Evolutionary conservation across 306 rosid genomes (phyloP), one percentile per base, ranked within the genome.

Genomic region (Benincasa hispida): DNA sequence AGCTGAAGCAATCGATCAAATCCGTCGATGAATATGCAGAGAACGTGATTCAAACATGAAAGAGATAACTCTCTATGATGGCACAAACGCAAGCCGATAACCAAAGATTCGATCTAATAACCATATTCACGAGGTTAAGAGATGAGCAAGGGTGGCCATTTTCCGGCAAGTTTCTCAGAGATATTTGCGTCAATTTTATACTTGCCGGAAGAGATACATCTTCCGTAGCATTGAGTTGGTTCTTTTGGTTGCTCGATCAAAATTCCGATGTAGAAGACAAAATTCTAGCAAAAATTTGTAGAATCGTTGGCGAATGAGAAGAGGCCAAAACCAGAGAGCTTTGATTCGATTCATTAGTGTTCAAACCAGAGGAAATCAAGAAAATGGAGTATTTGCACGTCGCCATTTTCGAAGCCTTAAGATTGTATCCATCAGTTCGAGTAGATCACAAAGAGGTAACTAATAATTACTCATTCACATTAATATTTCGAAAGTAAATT

Each of bases 141-240:
- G 91, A 94, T 69, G 98, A 94, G 82, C 77, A 74, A 21, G 94
- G 96, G 53, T 54, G 81, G 41, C 48, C 85, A 4, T 91, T 85
- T 82, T 87, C 94, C 0, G 89, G 87, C 76, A 89, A 89, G 93
- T 90, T 94, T 79, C 79, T 94, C 80, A 89, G 96, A 78, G 98
- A 94, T 75, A 91, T 94, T 35, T 94, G 98, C 74, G 98, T 94
- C 48, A 94, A 94, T 74, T 91, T 94, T 78, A 88, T 94, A 47
- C 81, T 94, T 17, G 98, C 98, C 2, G 98, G 98, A 50, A 85
- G 98, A 62, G 98, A 94, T 81, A 94, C 98, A 34, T 94, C 98
- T 65, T 94, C 98, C 2, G 98, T 94, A 21, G 98, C 98, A 15
- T 61, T 94, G 84, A 91, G 93, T 81, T 94, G 98, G 98, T 94